Conservation (phyloP, 371 early-diverging fungal genomes). For the Thermomucor indicae-seudaticae region DNA sequence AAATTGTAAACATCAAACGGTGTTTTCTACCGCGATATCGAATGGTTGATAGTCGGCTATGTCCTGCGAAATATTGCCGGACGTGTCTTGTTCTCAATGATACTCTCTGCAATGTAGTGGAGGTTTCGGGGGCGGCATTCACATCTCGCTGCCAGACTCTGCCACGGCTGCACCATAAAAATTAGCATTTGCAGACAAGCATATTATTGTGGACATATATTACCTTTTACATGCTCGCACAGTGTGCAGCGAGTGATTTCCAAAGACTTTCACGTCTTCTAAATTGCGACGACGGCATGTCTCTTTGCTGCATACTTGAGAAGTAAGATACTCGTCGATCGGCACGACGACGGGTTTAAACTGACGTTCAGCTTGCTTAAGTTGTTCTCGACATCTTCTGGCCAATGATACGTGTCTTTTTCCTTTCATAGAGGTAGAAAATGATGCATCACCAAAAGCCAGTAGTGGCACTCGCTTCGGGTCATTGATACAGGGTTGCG, state of each 20-base stretch:
- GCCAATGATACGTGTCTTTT: not conserved
- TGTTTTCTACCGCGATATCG: no score
- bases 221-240: not conserved
- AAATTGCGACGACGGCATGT: not conserved
- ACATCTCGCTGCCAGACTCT: no score
- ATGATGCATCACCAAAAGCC: not conserved
- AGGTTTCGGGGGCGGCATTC: not conserved
- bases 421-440: not conserved
- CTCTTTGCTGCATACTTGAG: not conserved
- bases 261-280: not conserved
- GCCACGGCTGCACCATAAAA: no score
- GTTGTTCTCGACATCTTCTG: not conserved
- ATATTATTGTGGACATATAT: not conserved
- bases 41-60: not conserved
- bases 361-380: not conserved
- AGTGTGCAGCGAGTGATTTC: not conserved
- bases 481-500: not conserved
- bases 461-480: not conserved
- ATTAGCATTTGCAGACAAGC: no score
- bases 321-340: not conserved
- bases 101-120: not conserved
- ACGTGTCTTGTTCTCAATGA: not conserved
- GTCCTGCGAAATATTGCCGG: not conserved
- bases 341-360: not conserved
- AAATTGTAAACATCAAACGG: no score